Conservation (phyloP, 805 yeast species). For the Kuraishia molischiana region DNA sequence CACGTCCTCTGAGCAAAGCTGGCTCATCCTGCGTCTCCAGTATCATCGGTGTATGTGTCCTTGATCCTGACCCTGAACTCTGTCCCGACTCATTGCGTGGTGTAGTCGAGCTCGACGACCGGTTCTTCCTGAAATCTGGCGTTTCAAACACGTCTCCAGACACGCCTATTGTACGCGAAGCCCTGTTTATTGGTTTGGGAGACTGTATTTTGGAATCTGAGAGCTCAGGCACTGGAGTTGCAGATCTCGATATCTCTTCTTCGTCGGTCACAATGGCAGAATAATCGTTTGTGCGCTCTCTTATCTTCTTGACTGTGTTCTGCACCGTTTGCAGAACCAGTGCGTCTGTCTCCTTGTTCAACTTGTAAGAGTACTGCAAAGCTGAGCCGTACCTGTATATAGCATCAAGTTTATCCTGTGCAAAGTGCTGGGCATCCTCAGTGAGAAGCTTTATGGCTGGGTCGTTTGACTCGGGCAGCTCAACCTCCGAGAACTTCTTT, state of each 20-base stretch:
- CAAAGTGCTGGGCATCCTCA: slow-evolving; percentile 55
- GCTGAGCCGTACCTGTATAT: slow-evolving; percentile 65
- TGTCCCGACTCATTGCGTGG: neutral
- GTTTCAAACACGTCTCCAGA: neutral
- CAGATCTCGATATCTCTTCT: slow-evolving; percentile 6
- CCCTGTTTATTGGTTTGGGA: neutral
- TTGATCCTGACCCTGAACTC: too few relatives aligned
- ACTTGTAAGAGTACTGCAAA: slow-evolving; percentile 62
- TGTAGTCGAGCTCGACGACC: neutral
- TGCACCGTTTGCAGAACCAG: slow-evolving; percentile 54
- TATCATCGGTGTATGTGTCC: too few relatives aligned
- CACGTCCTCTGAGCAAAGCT: neutral
- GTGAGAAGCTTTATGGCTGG: slow-evolving; percentile 53
- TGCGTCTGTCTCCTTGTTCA: slow-evolving; percentile 69
- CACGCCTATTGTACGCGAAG: neutral
- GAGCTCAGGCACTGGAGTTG: neutral
- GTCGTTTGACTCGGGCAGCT: slow-evolving; percentile 45
- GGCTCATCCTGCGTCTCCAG: neutral
- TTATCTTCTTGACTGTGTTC: slow-evolving; percentile 49
- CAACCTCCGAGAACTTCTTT: slow-evolving; percentile 26
- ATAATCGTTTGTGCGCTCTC: slow-evolving; percentile 17
- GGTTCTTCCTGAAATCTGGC: neutral
- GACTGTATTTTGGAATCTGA: neutral
- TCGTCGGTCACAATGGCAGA: slow-evolving; percentile 3
- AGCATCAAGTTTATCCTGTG: slow-evolving; percentile 58